Base-by-base conservation (phyloP, 768 basidiomycete species). In the Postia placenta region DNA sequence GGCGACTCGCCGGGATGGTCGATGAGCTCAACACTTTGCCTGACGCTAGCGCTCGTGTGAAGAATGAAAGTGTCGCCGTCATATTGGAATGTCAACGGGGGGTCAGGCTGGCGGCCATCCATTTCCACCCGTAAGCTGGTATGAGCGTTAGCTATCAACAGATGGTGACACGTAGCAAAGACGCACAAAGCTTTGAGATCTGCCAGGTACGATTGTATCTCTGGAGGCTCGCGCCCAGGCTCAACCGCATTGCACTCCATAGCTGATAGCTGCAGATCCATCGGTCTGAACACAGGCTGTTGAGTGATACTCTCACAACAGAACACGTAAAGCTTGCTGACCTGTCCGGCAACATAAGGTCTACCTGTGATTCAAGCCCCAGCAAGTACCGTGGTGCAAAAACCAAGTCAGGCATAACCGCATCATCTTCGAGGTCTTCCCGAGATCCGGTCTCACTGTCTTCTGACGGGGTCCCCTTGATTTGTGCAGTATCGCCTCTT, bases 341-440 rank as follows among this genome's bases (percentile, higher is more conserved):
- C 82, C 80, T 72, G 57, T 81, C 74, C 35, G 81, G 81, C 56
- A 83, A 64, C 71, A 81, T 67, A 17, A 83, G 39, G 58, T 81
- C 72, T 27, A 81, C 24, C 6, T 55, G 62, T 30, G 56, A 63
- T 53, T 74, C 71, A 35, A 53, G 60, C 36, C 69, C 76, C 44
- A 55, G 59, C 59, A 60, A 66, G 48, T 71, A 78, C 20, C 45
- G 58, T 15, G 59, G 54, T 11, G 39, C 44, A 23, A 45, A 27
- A 52, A 49, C 35, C 49, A 37, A 11, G 20, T 41, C 42, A 42
- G 22, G 26, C 15, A 19, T 11, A 4, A 25, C n/a, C 9, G 9
- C 33, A 35, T 35, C 33, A 35, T n/a, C 33, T n/a, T 9, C 33
- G 9, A n/a, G 9, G 33, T 9, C 33, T 35, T n/a, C n/a, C 11